Conservation (phyloP, 805 yeast species). For the Candida qinlingensis region DNA sequence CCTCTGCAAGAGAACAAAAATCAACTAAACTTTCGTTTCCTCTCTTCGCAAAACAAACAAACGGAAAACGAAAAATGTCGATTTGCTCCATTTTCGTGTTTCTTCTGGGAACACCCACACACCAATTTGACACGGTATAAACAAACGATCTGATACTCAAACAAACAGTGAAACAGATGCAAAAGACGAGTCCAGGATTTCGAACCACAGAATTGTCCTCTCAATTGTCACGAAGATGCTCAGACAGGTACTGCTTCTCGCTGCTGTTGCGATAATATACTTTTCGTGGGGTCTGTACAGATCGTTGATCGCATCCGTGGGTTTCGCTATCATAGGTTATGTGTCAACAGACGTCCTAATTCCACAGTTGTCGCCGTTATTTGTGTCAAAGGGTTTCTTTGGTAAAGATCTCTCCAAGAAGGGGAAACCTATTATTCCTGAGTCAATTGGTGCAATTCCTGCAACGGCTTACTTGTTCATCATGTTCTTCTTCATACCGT, state of each 20-base stretch:
- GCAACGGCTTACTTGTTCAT: slow-evolving; percentile 76
- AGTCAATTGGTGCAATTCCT: slow-evolving; percentile 86
- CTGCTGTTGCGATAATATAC: slow-evolving; percentile 13
- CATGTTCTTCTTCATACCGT: slow-evolving; percentile 84
- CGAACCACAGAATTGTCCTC: background rate
- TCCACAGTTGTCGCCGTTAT: slow-evolving; percentile 62
- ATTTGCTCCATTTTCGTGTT: background rate
- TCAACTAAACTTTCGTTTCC: too few species aligned
- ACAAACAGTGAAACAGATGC: background rate
- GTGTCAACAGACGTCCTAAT: slow-evolving; percentile 53
- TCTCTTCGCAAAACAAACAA: background rate
- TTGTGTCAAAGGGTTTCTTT: slow-evolving; percentile 71
- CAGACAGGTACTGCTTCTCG: slow-evolving; percentile 2
- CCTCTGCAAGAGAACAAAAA: too few species aligned
- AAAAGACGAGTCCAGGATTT: background rate
- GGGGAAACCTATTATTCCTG: slow-evolving; percentile 77
- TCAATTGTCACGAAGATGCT: background rate
- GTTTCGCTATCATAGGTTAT: slow-evolving; percentile 66
- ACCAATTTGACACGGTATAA: background rate
- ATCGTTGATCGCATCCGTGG: slow-evolving; percentile 43
- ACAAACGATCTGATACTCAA: background rate
- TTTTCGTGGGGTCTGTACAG: slow-evolving; percentile 21
- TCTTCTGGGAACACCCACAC: background rate
- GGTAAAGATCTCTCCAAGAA: slow-evolving; percentile 81
- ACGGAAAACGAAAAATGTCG: background rate